A percentile compares a stretch with the other conserved stretches of the same genome.
Conservation (phyloP, 306 rosid species). For the Cicer arietinum region DNA sequence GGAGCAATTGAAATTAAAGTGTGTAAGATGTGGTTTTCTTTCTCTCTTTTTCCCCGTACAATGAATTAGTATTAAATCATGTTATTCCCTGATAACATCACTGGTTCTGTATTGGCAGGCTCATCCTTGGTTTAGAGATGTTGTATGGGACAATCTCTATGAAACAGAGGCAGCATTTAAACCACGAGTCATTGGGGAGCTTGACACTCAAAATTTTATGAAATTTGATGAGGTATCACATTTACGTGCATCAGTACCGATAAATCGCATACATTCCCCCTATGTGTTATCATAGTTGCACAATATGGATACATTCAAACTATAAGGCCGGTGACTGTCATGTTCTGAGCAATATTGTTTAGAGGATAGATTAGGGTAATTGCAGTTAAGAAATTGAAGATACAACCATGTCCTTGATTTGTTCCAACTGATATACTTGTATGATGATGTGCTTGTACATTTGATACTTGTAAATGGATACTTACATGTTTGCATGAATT, state of each 20-base stretch:
- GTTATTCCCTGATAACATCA: conserved; percentile 21
- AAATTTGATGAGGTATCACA: conserved; percentile 76
- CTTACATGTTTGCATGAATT: background rate
- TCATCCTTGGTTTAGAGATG: conserved; percentile 94
- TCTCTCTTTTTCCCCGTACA: background rate
- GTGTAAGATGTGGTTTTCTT: conserved; percentile 39
- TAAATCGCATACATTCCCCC: too few relatives aligned
- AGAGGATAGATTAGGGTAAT: too few relatives aligned
- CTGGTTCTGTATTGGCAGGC: conserved; percentile 50
- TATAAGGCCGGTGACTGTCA: too few relatives aligned
- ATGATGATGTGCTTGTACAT: too few relatives aligned
- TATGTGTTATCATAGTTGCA: too few relatives aligned
- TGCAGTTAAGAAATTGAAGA: too few relatives aligned
- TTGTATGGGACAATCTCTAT: conserved; percentile 74
- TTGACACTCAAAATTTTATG: conserved; percentile 97
- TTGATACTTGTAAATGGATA: too few relatives aligned
- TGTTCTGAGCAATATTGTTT: too few relatives aligned
- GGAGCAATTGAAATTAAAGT: conserved; percentile 84
- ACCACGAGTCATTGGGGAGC: conserved; percentile 86
- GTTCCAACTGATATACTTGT: too few relatives aligned
- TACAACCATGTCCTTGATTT: too few relatives aligned
- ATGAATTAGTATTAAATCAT: background rate
- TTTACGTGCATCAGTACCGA: too few relatives aligned
- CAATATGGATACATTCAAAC: too few relatives aligned
- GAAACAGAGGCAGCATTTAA: conserved; percentile 91